These are phyloP conservation scores for Sphaceloma murrayae DNA, from an alignment of 2,329 filamentous ascomycete genomes.

Conservation along the genomic window DNA sequence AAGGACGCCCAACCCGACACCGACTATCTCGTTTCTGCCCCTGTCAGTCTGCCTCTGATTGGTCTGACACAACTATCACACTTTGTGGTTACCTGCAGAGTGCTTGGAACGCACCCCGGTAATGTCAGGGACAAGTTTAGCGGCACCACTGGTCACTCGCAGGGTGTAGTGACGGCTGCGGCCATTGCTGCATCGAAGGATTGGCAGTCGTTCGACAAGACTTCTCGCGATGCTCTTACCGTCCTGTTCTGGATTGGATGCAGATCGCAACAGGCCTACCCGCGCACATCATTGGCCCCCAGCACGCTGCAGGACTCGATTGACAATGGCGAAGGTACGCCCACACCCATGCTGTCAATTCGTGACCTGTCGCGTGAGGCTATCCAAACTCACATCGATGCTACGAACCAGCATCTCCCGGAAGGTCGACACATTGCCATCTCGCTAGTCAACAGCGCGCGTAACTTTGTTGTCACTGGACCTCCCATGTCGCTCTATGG, in stretches of 20 bases:
- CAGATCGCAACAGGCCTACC: conserved; percentile 94
- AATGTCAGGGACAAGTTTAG: conserved; percentile 74
- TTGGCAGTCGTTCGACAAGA: conserved; percentile 84
- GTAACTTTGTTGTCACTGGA: conserved; percentile 93
- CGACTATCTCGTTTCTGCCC: conserved; percentile 88
- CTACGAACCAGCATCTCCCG: conserved; percentile 92
- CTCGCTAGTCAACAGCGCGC: conserved; percentile 90
- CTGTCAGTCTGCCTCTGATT: conserved; percentile 92
- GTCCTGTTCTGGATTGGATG: conserved; percentile 98
- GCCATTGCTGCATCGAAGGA: conserved; percentile 82
- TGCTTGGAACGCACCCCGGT: conserved; percentile 79
- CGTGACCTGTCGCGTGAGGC: conserved; percentile 80
- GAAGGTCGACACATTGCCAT: conserved; percentile 88
- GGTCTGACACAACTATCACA: conserved; percentile 92
- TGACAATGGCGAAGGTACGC: conserved; percentile 87
- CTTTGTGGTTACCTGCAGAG: conserved; percentile 88
- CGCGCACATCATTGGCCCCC: conserved; percentile 84
- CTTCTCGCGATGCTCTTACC: conserved; percentile 69
- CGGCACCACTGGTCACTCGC: conserved; percentile 91
- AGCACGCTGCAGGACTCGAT: conserved; percentile 84
- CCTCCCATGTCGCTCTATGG: conserved; percentile 94
- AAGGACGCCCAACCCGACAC: conserved; percentile 83
- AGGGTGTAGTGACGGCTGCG: conserved; percentile 88
- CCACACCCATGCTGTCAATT: conserved; percentile 96
- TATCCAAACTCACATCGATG: conserved; percentile 93